phyloP scores from a whole-genome alignment of 2,329 filamentous ascomycete species.

The Fusarium stilboides region DNA sequence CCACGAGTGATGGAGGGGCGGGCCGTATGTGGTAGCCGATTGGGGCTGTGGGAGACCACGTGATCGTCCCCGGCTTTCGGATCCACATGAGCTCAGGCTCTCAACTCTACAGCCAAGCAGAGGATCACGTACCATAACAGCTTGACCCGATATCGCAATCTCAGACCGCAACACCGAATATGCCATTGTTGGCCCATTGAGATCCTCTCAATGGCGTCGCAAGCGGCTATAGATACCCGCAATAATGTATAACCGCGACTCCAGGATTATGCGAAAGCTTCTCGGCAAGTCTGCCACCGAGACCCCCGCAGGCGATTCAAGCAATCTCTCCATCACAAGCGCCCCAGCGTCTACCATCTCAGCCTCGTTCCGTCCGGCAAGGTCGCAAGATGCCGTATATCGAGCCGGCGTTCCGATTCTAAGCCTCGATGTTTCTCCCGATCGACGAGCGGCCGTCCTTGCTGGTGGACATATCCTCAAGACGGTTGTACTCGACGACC shows the following conservation, averaged over 20 bases:
- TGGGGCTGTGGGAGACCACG: slow-evolving; percentile 10
- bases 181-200: slow-evolving; percentile 39
- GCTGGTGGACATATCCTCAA: slow-evolving; percentile 74
- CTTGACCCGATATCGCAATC: slow-evolving; percentile 14
- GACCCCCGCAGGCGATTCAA: slow-evolving; percentile 59
- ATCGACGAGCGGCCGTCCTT: slow-evolving; percentile 69
- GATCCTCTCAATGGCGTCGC: slow-evolving; percentile 53
- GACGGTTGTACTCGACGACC: slow-evolving; percentile 69
- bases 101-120: slow-evolving; percentile 19
- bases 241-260: slow-evolving; percentile 68
- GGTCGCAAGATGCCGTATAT: slow-evolving; percentile 70
- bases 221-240: slow-evolving; percentile 47
- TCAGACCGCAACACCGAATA: slow-evolving; percentile 18
- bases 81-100: slow-evolving; percentile 40
- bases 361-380: slow-evolving; percentile 65
- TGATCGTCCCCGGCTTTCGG: slow-evolving; percentile 11
- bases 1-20: no score
- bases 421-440: slow-evolving; percentile 71
- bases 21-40: no score
- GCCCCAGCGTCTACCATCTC: slow-evolving; percentile 57
- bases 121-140: neutral
- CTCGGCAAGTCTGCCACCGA: slow-evolving; percentile 68
- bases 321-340: slow-evolving; percentile 60
- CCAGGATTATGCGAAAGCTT: slow-evolving; percentile 73
- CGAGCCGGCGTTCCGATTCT: slow-evolving; percentile 67